Conservation (phyloP, 1,284 basidiomycete genomes). For the Trametes polyzona region DNA sequence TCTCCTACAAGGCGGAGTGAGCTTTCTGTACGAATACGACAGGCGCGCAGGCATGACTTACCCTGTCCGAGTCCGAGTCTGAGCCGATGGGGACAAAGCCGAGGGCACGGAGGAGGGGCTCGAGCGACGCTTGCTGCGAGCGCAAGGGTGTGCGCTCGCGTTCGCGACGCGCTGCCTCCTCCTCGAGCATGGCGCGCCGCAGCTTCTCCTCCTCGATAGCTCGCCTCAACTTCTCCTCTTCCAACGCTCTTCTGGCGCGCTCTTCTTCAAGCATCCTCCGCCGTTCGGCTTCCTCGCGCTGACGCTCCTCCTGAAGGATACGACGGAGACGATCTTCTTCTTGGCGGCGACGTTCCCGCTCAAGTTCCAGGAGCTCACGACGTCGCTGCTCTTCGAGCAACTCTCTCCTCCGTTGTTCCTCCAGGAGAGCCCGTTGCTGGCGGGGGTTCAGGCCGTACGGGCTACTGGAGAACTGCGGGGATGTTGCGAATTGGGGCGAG, state of each 20-base stretch:
- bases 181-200: constrained; percentile 18
- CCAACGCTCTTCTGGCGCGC: constrained; percentile 14
- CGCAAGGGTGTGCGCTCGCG: constrained; percentile 16
- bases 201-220: constrained; percentile 19
- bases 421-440: constrained; percentile 22
- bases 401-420: constrained; percentile 27
- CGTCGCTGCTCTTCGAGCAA: constrained; percentile 25
- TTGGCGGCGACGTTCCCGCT: constrained; percentile 27
- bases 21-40: background rate
- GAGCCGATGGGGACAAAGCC: constrained; percentile 25
- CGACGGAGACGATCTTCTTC: constrained; percentile 28
- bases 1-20: constrained; percentile 7
- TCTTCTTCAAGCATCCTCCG: constrained; percentile 25
- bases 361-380: constrained; percentile 28
- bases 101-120: constrained; percentile 28
- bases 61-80: constrained; percentile 16
- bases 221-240: constrained; percentile 23
- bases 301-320: constrained; percentile 28
- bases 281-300: constrained; percentile 29
- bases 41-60: background rate
- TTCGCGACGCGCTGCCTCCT: constrained; percentile 17
- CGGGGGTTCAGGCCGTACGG: constrained; percentile 21
- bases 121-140: constrained; percentile 20
- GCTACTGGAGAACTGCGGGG: constrained; percentile 1
- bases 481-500: background rate